A percentile compares a stretch with the other conserved stretches of the same genome.
Conservation (phyloP, 140 eudicot species). For the Bidens hawaiensis region DNA sequence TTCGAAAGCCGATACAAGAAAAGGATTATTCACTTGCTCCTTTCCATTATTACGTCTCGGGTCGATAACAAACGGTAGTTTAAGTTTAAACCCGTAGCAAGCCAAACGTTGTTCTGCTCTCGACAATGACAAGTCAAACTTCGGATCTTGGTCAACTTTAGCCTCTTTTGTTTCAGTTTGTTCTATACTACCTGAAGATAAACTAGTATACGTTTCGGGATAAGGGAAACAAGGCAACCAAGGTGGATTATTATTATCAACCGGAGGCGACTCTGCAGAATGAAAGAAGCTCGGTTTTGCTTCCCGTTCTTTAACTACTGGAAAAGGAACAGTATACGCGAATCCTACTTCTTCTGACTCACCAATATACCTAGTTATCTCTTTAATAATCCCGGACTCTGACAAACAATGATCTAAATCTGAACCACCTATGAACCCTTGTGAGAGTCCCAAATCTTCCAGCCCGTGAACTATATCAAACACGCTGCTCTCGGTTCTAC, state of each 20-base stretch:
- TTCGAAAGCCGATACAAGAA: conserved; percentile 49
- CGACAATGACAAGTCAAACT: conserved; percentile 23
- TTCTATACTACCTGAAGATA: conserved; percentile 11
- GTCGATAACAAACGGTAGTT: conserved; percentile 17
- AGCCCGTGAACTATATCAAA: conserved; percentile 68
- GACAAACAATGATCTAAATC: conserved; percentile 39
- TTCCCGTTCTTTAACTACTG: conserved; percentile 41
- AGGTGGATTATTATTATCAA: conserved; percentile 55
- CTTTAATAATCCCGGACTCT: conserved; percentile 50
- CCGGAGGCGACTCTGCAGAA: conserved; percentile 38
- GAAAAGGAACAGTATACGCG: conserved; percentile 63
- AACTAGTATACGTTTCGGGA: conserved; percentile 29
- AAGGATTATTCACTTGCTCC: conserved; percentile 43
- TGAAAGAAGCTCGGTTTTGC: conserved; percentile 33
- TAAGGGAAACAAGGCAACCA: conserved; percentile 85
- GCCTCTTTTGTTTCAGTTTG: conserved; percentile 6
- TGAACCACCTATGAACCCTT: conserved; percentile 71
- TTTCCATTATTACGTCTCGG: conserved; percentile 25
- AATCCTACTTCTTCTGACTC: conserved; percentile 57
- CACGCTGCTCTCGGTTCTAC: conserved; percentile 64
- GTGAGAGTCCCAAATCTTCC: conserved; percentile 62
- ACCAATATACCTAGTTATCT: conserved; percentile 39
- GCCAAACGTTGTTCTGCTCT: conserved; percentile 27
- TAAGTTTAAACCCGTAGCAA: conserved; percentile 38
- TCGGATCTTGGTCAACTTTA: conserved; percentile 27